phyloP scores from a whole-genome alignment of 192 early-diverging fungal species.

The Phycomyces blakesleeanus region DNA sequence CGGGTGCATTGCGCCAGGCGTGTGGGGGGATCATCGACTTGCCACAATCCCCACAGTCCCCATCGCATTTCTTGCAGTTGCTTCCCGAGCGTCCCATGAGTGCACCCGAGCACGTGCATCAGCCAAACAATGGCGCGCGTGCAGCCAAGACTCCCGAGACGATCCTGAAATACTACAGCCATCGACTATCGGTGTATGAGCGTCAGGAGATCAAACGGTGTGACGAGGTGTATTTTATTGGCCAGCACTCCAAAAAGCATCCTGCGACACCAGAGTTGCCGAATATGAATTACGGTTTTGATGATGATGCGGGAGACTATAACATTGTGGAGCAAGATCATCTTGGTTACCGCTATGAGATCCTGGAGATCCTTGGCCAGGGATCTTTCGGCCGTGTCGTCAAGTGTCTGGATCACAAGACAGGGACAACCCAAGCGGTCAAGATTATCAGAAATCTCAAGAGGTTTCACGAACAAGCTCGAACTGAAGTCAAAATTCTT shows the following conservation, averaged over 20 bases:
- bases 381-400: conserved; percentile 89
- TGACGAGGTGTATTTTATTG: conserved; percentile 81
- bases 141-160: conserved; percentile 40
- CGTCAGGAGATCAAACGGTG: conserved; percentile 80
- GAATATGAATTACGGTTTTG: conserved; percentile 59
- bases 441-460: conserved; percentile 97
- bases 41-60: neutral
- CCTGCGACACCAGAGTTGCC: conserved; percentile 52
- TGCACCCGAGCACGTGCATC: neutral
- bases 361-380: conserved; percentile 87
- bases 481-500: conserved; percentile 92
- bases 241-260: conserved; percentile 62
- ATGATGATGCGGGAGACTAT: conserved; percentile 95
- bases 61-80: neutral
- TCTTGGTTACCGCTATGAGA: conserved; percentile 87
- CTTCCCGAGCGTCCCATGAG: too few species aligned
- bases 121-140: conserved; percentile 23
- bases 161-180: conserved; percentile 59
- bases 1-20: neutral
- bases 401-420: conserved; percentile 91
- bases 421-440: conserved; percentile 77
- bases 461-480: conserved; percentile 92
- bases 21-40: conserved; percentile 1
- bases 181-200: conserved; percentile 79
- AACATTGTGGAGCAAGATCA: conserved; percentile 87